phyloP scores from a whole-genome alignment of 1,284 basidiomycete species.

The Tremellales sp. region DNA sequence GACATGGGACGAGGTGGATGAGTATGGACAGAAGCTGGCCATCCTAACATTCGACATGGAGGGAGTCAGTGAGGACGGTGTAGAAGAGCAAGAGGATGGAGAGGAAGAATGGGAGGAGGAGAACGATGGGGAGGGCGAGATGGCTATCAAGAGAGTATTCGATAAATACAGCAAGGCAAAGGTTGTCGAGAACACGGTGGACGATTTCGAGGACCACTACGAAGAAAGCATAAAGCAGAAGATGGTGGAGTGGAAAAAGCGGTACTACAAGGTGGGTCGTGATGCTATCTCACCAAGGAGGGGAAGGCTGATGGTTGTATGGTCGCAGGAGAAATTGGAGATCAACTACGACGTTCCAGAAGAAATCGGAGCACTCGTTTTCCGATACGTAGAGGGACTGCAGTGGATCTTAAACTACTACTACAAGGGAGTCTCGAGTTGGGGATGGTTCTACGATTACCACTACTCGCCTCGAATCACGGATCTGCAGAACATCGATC shows the following conservation, averaged over 20 bases:
- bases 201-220: conserved; percentile 71
- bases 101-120: conserved; percentile 36
- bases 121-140: conserved; percentile 58
- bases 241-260: conserved; percentile 87
- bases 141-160: conserved; percentile 77
- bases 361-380: conserved; percentile 65
- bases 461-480: conserved; percentile 95
- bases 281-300: neutral
- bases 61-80: conserved; percentile 47
- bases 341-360: conserved; percentile 65
- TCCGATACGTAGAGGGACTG: conserved; percentile 85
- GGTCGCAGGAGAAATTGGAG: conserved; percentile 68
- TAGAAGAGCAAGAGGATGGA: conserved; percentile 15
- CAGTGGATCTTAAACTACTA: conserved; percentile 99
- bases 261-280: conserved; percentile 74
- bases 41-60: conserved; percentile 57
- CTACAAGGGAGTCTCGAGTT: conserved; percentile 92
- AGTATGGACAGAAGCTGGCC: conserved; percentile 60
- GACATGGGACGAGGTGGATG: conserved; percentile 86
- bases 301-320: conserved; percentile 3
- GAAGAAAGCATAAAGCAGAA: conserved; percentile 70
- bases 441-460: conserved; percentile 99
- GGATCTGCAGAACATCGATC: conserved; percentile 71
- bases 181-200: conserved; percentile 61
- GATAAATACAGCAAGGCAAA: conserved; percentile 83